Evolutionary conservation across 1,139 yeast species (phyloP).

Genomic region (Arxiozyma bovina): DNA sequence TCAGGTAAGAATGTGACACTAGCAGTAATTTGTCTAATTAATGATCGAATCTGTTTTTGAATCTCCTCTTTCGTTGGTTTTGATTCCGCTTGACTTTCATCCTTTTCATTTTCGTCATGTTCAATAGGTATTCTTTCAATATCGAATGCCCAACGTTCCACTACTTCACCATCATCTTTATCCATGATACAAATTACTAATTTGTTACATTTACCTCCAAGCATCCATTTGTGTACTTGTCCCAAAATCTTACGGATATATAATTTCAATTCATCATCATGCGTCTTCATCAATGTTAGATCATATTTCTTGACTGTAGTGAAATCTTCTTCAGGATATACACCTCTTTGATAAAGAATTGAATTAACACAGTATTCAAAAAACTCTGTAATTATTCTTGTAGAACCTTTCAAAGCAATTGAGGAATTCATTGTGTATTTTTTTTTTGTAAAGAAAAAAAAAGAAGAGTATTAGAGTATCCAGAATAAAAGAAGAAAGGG

Average conservation of each 20-base stretch:
- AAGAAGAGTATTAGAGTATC: not conserved
- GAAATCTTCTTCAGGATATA: constrained; percentile 85
- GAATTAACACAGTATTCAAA: constrained; percentile 73
- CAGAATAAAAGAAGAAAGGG: not conserved
- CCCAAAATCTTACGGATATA: constrained; percentile 61
- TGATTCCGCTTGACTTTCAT: not conserved
- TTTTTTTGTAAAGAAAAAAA: not conserved
- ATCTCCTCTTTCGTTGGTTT: constrained; percentile 32
- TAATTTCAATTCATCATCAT: constrained; percentile 66
- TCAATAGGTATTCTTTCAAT: constrained; percentile 38
- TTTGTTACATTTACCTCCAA: constrained; percentile 58
- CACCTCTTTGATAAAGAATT: constrained; percentile 80
- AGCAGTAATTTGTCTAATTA: constrained; percentile 82
- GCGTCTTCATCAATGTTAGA: constrained; percentile 60
- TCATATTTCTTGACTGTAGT: constrained; percentile 74
- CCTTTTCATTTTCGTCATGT: constrained; percentile 10
- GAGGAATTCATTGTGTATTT: constrained; percentile 11
- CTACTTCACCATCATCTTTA: constrained; percentile 55
- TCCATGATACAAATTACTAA: constrained; percentile 65
- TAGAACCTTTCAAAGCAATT: constrained; percentile 66
- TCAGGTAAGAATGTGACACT: constrained; percentile 80
- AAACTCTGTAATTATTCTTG: constrained; percentile 72
- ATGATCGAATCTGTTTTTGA: constrained; percentile 71
- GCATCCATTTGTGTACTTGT: constrained; percentile 80
- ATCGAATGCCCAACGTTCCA: constrained; percentile 84